Base-by-base conservation (phyloP, 805 yeast genomes). In the Candida sphagnicola region DNA sequence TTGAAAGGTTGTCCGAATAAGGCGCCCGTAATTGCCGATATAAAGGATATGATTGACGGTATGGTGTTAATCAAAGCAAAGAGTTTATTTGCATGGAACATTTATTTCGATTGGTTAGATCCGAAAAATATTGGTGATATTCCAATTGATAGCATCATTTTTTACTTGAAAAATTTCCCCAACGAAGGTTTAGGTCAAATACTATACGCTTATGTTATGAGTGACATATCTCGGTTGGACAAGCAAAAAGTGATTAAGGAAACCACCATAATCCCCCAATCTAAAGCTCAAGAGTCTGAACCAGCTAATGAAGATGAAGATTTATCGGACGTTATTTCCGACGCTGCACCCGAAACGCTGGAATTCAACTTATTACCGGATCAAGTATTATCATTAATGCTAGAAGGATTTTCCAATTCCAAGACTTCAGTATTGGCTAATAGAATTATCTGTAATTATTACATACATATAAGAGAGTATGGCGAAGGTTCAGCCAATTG, bases 71-170 rank as follows among this genome's bases (percentile, higher is more conserved):
- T 91, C 12, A 74, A 77, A 28, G 76, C 82, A 16, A 70, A 73
- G 1, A 78, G 79, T 4, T 66, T 75, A 26, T 62, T 74, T 21
- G 86, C 89, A 1, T 90, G 96, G 95, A 68, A 72, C 28, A 52
- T 81, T 8, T 78, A 77, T 50, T 75, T 88, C 41, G 93, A 89
- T 46, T 84, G 91, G 83, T 48, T 65, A 18, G 95, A 89, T 56
- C 72, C 71, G 5, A 54, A 54, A 4, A 60, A 68, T 3, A 55
- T 88, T 4, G 59, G 65, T 8, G 70, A 72, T 2, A 54, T 84
- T 34, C 81, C 80, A 36, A 37, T 41, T 29, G 52, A 46, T 4
- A 54, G 69, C 4, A 46, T 86, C 2, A 48, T 69, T n/a, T 70
- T 62, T 25, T 86, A 77, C 51, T 63, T 85, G 31, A 61, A 62